phyloP scores from a whole-genome alignment of 176 grass and related monocot species.

The Tillandsia fasciculata region DNA sequence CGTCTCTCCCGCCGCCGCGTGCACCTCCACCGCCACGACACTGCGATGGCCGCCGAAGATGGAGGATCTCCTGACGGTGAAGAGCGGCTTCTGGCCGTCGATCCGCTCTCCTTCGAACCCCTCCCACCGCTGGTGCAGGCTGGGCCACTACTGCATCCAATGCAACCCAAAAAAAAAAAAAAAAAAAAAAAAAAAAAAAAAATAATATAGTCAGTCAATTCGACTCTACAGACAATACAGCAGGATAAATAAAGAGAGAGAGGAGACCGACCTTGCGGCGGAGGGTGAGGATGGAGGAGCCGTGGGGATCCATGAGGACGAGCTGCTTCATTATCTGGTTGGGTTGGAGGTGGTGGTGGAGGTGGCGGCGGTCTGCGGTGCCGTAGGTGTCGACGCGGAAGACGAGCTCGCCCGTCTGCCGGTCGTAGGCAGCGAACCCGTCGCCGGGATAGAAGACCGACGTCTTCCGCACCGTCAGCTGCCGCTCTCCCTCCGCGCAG shows the following conservation, averaged over 20 bases:
- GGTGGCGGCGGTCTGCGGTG: conserved; percentile 19
- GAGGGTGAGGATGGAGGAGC: conserved; percentile 55
- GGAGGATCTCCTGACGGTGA: conserved; percentile 69
- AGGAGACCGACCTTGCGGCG: conserved; percentile 23
- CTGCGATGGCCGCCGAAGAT: conserved; percentile 57
- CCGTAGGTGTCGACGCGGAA: conserved; percentile 90
- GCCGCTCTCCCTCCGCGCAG: conserved; percentile 47
- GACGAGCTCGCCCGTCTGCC: conserved; percentile 52
- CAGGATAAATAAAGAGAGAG: no score
- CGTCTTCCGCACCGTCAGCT: conserved; percentile 94
- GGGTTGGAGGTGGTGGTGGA: background rate
- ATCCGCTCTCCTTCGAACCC: conserved; percentile 61
- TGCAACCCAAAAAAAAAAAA: background rate
- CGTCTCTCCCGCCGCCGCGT: background rate
- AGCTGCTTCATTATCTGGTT: conserved; percentile 41
- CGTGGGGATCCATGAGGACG: conserved; percentile 47
- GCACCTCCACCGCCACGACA: conserved; percentile 40
- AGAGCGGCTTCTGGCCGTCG: conserved; percentile 52
- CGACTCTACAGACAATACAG: no score
- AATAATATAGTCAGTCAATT: no score
- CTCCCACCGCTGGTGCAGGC: conserved; percentile 91
- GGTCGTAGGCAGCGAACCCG: conserved; percentile 85
- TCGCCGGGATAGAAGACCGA: conserved; percentile 68
- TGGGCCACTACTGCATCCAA: conserved; percentile 39
- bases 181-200: background rate